Evolutionary conservation across 2,329 filamentous ascomycete genomes (phyloP), one percentile per base, ranked within the genome.

Genomic region (Pseudocercospora macadamiae): DNA sequence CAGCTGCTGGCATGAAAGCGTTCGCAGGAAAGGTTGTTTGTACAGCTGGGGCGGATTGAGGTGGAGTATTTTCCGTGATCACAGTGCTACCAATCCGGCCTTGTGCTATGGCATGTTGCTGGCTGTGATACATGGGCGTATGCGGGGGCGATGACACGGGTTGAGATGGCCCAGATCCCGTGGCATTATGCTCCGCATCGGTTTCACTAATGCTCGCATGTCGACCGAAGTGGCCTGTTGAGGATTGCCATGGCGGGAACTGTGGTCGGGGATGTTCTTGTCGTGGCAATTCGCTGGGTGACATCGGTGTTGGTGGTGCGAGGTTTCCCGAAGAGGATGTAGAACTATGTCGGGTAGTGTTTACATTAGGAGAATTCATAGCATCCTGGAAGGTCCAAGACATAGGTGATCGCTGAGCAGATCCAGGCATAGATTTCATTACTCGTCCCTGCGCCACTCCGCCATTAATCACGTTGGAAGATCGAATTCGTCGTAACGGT

Each of bases 401-500:
- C 68, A 81, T 72, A 19, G 79, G 79, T 18, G 79, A 82, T 10
- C 78, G 75, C 64, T 81, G 79, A 19, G 78, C 75, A 19, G 79
- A 77, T 47, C 77, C 75, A 23, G 75, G 70, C 30, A 68, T 71
- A 1, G 74, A 70, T 61, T 82, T 82, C 61, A 79, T 77, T 21
- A 82, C 74, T 44, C 79, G 77, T 16, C 79, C 78, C 23, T 72
- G 68, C 5, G 68, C 71, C 55, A 75, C 65, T 49, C 70, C 74
- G 56, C 75, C 77, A n/a, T 73, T 63, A 56, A 80, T 73, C 9
- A 77, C 77, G 45, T 75, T 78, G 12, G 78, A 77, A 10, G 79
- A 82, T 51, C 78, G 72, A 51, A 82, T 82, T 25, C 79, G 76
- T 30, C 79, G 77, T 12, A 82, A 70, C 37, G 62, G 84, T 92